A percentile compares a stretch with the other conserved stretches of the same genome.
Conservation (phyloP, 495 filamentous ascomycete genomes). For the Trichoderma asperelloides region DNA sequence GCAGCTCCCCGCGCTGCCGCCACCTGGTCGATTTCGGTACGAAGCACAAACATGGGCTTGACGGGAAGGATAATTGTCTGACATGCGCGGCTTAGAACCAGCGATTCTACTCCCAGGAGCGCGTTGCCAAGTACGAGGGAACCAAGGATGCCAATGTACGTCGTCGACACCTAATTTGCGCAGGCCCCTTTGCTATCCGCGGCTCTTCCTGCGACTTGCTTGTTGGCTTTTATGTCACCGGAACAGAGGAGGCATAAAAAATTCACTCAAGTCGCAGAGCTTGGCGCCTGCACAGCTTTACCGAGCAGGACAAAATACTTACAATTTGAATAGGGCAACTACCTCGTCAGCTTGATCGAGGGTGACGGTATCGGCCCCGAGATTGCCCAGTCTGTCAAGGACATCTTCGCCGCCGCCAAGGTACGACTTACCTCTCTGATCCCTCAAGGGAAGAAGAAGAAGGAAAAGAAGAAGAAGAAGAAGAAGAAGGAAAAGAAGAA, state of each 20-base stretch:
- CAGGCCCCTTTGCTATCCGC: not conserved
- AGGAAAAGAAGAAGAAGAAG: constrained; percentile 6
- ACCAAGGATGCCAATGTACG: constrained; percentile 80
- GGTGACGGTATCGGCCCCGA: constrained; percentile 98
- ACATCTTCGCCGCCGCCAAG: constrained; percentile 92
- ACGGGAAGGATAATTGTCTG: not conserved
- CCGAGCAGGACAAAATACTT: constrained; percentile 35
- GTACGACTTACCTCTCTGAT: constrained; percentile 39
- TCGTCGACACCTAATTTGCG: constrained; percentile 9
- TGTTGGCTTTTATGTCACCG: constrained; percentile 8
- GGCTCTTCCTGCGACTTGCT: not conserved
- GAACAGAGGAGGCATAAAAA: constrained; percentile 4
- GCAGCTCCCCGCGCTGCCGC: constrained; percentile 36
- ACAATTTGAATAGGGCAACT: constrained; percentile 63
- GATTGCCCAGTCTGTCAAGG: constrained; percentile 93
- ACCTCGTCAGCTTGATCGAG: constrained; percentile 92
- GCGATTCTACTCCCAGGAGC: constrained; percentile 47
- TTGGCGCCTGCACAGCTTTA: constrained; percentile 11
- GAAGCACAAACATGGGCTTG: constrained; percentile 33
- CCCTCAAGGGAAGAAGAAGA: not conserved
- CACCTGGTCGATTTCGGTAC: constrained; percentile 30
- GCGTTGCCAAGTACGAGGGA: constrained; percentile 88
- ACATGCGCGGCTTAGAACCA: constrained; percentile 24
- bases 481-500: not conserved
- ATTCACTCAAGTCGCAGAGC: constrained; percentile 5